Base-by-base conservation (phyloP, 805 yeast genomes). In the Metschnikowia similis region DNA sequence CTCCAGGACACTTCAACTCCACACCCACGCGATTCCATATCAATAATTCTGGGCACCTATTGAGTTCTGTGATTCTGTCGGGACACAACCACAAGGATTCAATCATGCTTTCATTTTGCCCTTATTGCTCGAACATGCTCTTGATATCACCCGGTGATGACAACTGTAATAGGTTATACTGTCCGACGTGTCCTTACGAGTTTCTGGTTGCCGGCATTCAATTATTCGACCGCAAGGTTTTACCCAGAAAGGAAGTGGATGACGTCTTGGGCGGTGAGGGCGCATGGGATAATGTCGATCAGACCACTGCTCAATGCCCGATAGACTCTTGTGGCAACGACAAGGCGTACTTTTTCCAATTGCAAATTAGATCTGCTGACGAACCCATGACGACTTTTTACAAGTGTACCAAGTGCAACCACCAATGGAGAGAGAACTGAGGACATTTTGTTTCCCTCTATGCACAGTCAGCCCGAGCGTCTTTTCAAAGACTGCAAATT, bases 371-470 rank as follows among this genome's bases (percentile, higher is more conserved):
- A 69, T 87, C 96, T 54, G 99, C 99, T 1, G 99, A 94, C 78
- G 99, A 94, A 73, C 99, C 99, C 26, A 94, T 94, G 98, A 94
- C 99, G 0, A 92, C 98, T 2, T 94, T 94, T 66, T 92, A 89
- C 68, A 90, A 92, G 68, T 94, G 99, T 73, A 90, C 90, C 35
- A 85, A 82, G 55, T 94, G 99, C 74, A 88, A 89, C 45, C 80
- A 89, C 64, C 95, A 92, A 70, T 94, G 99, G 99, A 86, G 96
- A 71, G 99, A 94, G 62, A 94, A 94, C 62, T 94, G 59, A 64
- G 35, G 11, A 13, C 13, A 17, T 38, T 38, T 16, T 27, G 26
- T 16, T 8, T 31, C 31, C 13, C 17, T 28, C 32, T 13, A n/a
- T 9, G 16, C 30, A n/a, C 14, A 28, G 21, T 39, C 34, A 39